Conservation (phyloP, 2,329 filamentous ascomycete species). For the Lecanosticta acicola region DNA sequence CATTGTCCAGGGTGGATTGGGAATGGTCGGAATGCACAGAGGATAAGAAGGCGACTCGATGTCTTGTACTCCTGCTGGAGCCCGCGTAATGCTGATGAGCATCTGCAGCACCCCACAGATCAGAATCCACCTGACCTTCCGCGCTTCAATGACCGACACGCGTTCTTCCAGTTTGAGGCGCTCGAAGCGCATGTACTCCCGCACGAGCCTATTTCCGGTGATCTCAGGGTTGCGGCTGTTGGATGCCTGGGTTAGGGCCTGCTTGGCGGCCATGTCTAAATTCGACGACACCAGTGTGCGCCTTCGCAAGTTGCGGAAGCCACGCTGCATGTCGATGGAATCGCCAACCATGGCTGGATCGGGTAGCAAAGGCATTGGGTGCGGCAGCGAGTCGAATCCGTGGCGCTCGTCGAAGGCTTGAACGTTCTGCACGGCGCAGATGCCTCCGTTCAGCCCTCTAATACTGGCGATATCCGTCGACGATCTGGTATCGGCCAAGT, state of each 20-base stretch:
- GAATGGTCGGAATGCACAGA: constrained; percentile 45
- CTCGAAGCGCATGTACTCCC: constrained; percentile 66
- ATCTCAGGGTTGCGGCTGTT: constrained; percentile 38
- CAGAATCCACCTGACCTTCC: constrained; percentile 73
- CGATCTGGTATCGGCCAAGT: constrained; percentile 60
- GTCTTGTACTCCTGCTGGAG: constrained; percentile 57
- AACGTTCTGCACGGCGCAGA: constrained; percentile 65
- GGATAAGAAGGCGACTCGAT: constrained; percentile 54
- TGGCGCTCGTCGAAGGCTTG: constrained; percentile 60
- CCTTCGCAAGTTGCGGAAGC: constrained; percentile 7
- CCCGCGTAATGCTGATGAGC: constrained; percentile 58
- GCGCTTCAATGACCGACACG: constrained; percentile 58
- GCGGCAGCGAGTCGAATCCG: constrained; percentile 53
- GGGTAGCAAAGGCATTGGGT: constrained; percentile 65
- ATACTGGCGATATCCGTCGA: constrained; percentile 19
- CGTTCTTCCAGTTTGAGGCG: constrained; percentile 54
- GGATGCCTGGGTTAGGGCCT: constrained; percentile 48
- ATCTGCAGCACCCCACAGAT: constrained; percentile 69
- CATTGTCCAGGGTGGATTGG: constrained; percentile 37
- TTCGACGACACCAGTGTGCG: constrained; percentile 21
- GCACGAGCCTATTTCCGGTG: constrained; percentile 51
- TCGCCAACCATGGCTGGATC: constrained; percentile 28
- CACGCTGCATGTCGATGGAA: constrained; percentile 20
- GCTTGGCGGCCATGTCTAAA: constrained; percentile 37
- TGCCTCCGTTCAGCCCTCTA: constrained; percentile 53